Conservation (phyloP, 1,139 yeast genomes). For the Ashbya aceris region DNA sequence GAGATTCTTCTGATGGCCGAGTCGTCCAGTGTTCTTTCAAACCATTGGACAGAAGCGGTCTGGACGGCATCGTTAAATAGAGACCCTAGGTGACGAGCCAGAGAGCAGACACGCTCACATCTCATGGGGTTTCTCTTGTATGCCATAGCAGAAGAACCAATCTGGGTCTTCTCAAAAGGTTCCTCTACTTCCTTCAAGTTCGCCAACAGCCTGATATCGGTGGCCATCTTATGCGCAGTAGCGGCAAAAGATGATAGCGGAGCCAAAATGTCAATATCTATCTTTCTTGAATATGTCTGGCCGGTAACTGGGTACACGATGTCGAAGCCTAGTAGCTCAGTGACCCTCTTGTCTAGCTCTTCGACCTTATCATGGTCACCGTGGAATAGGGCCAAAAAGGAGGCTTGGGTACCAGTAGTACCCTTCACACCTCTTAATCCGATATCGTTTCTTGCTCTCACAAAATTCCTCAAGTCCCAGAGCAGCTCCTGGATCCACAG, state of each 20-base stretch:
- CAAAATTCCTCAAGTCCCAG: slow-evolving; percentile 96
- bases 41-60: slow-evolving; percentile 98
- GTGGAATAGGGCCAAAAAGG: slow-evolving; percentile 87
- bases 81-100: slow-evolving; percentile 90
- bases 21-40: slow-evolving; percentile 97
- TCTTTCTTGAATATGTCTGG: slow-evolving; percentile 95
- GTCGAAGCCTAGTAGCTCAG: slow-evolving; percentile 86
- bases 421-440: slow-evolving; percentile 99
- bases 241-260: slow-evolving; percentile 96
- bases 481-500: slow-evolving; percentile 95
- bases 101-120: slow-evolving; percentile 95
- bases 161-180: slow-evolving; percentile 95
- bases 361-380: slow-evolving; percentile 97
- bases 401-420: slow-evolving; percentile 98
- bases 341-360: slow-evolving; percentile 81
- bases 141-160: slow-evolving; percentile 98
- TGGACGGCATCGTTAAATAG: slow-evolving; percentile 87
- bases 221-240: slow-evolving; percentile 94
- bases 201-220: slow-evolving; percentile 92
- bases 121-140: slow-evolving; percentile 99
- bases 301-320: slow-evolving; percentile 97
- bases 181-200: slow-evolving; percentile 96
- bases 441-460: slow-evolving; percentile 90
- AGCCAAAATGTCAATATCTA: slow-evolving; percentile 86
- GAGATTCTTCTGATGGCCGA: slow-evolving; percentile 97